Evolutionary conservation across 495 filamentous ascomycete species (phyloP).

Genomic region (Stereocaulon alpinum): DNA sequence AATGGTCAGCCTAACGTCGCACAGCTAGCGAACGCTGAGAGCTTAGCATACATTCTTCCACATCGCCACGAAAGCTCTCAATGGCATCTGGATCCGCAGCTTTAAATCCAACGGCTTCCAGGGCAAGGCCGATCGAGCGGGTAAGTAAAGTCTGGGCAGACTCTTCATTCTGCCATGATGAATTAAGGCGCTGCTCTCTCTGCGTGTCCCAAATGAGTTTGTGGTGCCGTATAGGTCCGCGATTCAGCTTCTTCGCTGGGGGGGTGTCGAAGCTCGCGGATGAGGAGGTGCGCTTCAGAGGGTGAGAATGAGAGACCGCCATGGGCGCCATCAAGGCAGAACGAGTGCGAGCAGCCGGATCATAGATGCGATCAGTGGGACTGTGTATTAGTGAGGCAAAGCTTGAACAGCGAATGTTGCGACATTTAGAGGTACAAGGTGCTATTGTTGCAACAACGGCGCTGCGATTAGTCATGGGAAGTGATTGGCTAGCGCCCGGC

Average conservation of each 20-base stretch:
- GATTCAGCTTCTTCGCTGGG: slow-evolving; percentile 36
- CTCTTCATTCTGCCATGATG: slow-evolving; percentile 35
- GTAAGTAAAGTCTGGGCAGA: slow-evolving; percentile 43
- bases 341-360: neutral
- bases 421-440: neutral
- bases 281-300: slow-evolving; percentile 37
- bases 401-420: neutral
- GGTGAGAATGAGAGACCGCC: slow-evolving; percentile 20
- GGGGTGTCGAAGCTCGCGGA: slow-evolving; percentile 21
- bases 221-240: slow-evolving; percentile 39
- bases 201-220: slow-evolving; percentile 28
- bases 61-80: slow-evolving; percentile 43
- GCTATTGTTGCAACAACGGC: neutral
- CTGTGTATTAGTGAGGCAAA: slow-evolving; percentile 5
- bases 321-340: slow-evolving; percentile 21
- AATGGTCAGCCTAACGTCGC: slow-evolving; percentile 1
- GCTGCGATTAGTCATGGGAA: too few relatives aligned
- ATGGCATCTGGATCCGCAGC: slow-evolving; percentile 47
- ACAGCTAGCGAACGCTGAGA: slow-evolving; percentile 1
- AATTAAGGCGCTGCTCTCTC: slow-evolving; percentile 26
- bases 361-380: neutral
- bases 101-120: slow-evolving; percentile 48
- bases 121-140: slow-evolving; percentile 43
- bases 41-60: slow-evolving; percentile 49
- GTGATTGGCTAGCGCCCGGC: neutral